Conservation (phyloP, 192 early-diverging fungal genomes). For the Entrophospora sp. region DNA sequence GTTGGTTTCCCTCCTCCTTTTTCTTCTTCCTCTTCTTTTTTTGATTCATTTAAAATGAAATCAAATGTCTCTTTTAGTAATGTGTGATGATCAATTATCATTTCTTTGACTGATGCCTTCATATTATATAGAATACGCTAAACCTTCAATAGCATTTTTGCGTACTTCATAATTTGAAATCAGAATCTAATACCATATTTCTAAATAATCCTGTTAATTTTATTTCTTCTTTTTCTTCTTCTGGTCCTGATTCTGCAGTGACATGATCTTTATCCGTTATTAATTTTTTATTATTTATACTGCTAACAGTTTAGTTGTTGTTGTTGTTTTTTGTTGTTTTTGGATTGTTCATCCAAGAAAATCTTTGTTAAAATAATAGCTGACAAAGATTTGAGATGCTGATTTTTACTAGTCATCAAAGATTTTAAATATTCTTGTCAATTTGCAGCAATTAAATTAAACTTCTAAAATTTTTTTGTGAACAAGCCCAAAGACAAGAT, state of each 20-base stretch:
- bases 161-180: slow-evolving; percentile 27
- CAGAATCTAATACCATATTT: slow-evolving; percentile 34
- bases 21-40: too few species aligned
- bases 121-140: slow-evolving; percentile 79
- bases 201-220: slow-evolving; percentile 51
- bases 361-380: slow-evolving; percentile 58
- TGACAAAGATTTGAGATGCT: slow-evolving; percentile 44
- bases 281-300: too few species aligned
- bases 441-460: slow-evolving; percentile 42
- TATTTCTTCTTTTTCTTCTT: slow-evolving; percentile 18
- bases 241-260: too few species aligned
- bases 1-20: too few species aligned
- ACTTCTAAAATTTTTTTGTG: slow-evolving; percentile 49
- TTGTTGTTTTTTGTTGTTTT: slow-evolving; percentile 24
- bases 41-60: slow-evolving; percentile 35
- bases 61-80: slow-evolving; percentile 53
- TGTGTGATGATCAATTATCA: slow-evolving; percentile 44
- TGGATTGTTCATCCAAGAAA: slow-evolving; percentile 29
- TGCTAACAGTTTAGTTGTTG: slow-evolving; percentile 30
- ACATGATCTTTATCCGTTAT: too few species aligned
- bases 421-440: slow-evolving; percentile 44
- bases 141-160: slow-evolving; percentile 62
- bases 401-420: slow-evolving; percentile 29
- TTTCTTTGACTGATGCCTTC: slow-evolving; percentile 58
- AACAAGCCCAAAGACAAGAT: slow-evolving; percentile 50